Base-by-base conservation (phyloP, 192 early-diverging fungal genomes). In the Phycomyces blakesleeanus region DNA sequence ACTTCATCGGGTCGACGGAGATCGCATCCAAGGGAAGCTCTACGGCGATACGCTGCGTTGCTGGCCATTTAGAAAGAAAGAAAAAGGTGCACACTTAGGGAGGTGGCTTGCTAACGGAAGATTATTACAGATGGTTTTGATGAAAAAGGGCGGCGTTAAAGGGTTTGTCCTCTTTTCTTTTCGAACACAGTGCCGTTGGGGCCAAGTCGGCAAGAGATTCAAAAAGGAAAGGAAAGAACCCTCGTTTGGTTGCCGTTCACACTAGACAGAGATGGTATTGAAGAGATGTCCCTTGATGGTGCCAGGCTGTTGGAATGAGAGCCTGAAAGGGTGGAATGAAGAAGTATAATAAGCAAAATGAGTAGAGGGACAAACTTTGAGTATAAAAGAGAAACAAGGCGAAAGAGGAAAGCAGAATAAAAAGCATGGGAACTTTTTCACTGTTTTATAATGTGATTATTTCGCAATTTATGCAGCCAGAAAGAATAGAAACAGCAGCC, bases 181-280 rank as follows among this genome's bases (percentile, higher is more conserved):
- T 47, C 44, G 44, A 47, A 47, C 29, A 34, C 44, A 47, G 44
- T 47, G 44, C 44, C 44, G 44, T 47, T 47, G 44, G 44, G 18
- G 44, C 44, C 44, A 34, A 47, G 44, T 47, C 44, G 44, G 44
- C 44, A 47, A 47, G 18, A 47, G 44, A 47, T 47, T 47, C 44
- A 47, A 47, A 47, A 47, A 18, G 18, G 18, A 18, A 47, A 47
- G 44, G 18, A 47, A 18, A 47, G 18, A 47, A 18, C 44, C 44
- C 44, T 47, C 44, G 44, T 47, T 47, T 14, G 15, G 44, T n/a
- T 14, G 15, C 44, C 44, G 12, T 47, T 47, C 18, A 47, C 44
- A 47, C 44, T 47, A 18, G 14, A 14, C 6, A 47, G 18, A 14
- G 44, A 47, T 14, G 44, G 18, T n/a, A 12, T 14, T n/a, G 44